Conservation (phyloP, 345 rosid species). For the Brassica carinata region DNA sequence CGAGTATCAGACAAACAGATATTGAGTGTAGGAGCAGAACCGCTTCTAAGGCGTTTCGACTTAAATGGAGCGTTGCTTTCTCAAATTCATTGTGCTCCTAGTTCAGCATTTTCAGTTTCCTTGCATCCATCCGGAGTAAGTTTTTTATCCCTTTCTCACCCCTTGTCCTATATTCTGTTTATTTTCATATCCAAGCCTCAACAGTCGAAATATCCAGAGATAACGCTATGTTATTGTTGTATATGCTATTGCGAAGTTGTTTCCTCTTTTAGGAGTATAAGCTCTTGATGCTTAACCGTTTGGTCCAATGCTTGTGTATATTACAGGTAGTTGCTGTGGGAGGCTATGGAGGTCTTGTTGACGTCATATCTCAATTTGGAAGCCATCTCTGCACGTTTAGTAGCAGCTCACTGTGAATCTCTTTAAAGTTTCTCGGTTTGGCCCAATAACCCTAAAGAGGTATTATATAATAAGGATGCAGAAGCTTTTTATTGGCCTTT, state of each 20-base stretch:
- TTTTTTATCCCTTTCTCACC: conserved; percentile 12
- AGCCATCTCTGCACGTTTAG: conserved; percentile 92
- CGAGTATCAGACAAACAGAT: conserved; percentile 52
- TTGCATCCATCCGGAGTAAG: conserved; percentile 78
- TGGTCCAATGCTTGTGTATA: conserved; percentile 8
- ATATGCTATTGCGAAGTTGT: neutral
- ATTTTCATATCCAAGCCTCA: neutral
- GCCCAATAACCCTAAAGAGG: neutral
- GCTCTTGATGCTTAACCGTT: neutral
- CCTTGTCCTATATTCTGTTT: neutral
- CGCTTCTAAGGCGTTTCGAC: conserved; percentile 71
- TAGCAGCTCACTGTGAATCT: conserved; percentile 49
- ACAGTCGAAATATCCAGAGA: neutral
- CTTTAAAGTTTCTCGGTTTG: neutral
- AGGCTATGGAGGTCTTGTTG: conserved; percentile 92
- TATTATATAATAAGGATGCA: neutral
- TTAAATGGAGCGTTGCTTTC: conserved; percentile 73
- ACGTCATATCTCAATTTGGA: conserved; percentile 84
- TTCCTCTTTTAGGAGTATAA: conserved; percentile 6
- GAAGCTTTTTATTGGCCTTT: neutral
- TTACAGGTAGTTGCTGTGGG: conserved; percentile 76
- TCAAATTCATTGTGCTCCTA: conserved; percentile 83
- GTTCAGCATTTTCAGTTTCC: conserved; percentile 75
- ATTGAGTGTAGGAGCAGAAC: conserved; percentile 84
- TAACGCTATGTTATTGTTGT: neutral